Conservation (phyloP, 1,284 basidiomycete species). For the Boletus semigastroideus region DNA sequence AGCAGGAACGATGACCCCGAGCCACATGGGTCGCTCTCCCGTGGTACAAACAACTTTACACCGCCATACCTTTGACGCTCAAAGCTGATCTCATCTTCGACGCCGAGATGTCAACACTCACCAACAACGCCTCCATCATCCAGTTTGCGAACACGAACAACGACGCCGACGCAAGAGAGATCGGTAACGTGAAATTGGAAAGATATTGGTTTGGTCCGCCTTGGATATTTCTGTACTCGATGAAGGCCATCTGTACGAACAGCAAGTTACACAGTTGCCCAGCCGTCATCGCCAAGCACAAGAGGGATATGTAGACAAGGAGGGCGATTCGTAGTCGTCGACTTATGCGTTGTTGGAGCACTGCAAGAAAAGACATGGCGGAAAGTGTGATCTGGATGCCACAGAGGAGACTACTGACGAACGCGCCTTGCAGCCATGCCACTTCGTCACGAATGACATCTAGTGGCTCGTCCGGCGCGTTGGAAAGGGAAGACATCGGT, state of each 20-base stretch:
- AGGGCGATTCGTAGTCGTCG: conserved; percentile 13
- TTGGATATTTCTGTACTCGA: conserved; percentile 13
- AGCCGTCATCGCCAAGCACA: conserved; percentile 18
- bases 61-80: conserved; percentile 22
- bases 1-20: conserved; percentile 12
- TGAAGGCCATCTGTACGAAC: conserved; percentile 23
- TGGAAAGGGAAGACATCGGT: conserved; percentile 11
- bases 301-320: conserved; percentile 17
- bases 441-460: conserved; percentile 9
- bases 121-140: conserved; percentile 28
- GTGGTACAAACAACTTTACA: conserved; percentile 22
- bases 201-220: conserved; percentile 26
- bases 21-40: conserved; percentile 12
- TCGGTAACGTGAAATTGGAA: conserved; percentile 2
- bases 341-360: conserved; percentile 15
- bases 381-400: conserved; percentile 25
- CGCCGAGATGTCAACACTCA: conserved; percentile 10
- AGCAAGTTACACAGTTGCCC: conserved; percentile 12
- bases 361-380: conserved; percentile 20
- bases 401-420: conserved; percentile 22
- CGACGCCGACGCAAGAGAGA: conserved; percentile 4
- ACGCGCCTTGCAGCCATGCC: conserved; percentile 28
- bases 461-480: conserved; percentile 6
- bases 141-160: conserved; percentile 22
- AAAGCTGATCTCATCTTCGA: background rate